Conservation (phyloP, 2,329 filamentous ascomycete species). For the Aspergillus cejpii region DNA sequence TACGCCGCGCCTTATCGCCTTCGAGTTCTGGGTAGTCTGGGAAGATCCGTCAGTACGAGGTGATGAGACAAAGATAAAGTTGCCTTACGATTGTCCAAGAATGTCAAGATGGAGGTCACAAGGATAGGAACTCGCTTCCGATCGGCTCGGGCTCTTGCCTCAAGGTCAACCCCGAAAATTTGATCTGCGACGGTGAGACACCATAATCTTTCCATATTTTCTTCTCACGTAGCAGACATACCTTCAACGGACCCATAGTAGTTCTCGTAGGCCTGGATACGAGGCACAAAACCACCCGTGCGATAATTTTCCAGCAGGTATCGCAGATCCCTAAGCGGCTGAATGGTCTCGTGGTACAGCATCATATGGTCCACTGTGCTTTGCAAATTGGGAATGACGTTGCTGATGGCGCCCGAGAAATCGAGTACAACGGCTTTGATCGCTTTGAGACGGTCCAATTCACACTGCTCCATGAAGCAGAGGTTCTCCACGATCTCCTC, state of each 20-base stretch:
- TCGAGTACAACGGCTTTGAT: slow-evolving; percentile 98
- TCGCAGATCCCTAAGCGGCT: slow-evolving; percentile 78
- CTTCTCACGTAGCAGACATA: slow-evolving; percentile 24
- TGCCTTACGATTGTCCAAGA: slow-evolving; percentile 69
- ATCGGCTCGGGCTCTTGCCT: slow-evolving; percentile 85
- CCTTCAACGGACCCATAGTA: slow-evolving; percentile 95
- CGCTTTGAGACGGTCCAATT: slow-evolving; percentile 90
- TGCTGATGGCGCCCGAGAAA: slow-evolving; percentile 94
- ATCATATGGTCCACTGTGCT: slow-evolving; percentile 98
- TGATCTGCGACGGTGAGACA: slow-evolving; percentile 54
- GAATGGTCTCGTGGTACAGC: slow-evolving; percentile 98
- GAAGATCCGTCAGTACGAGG: slow-evolving; percentile 4
- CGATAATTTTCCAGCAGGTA: slow-evolving; percentile 96
- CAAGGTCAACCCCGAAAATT: slow-evolving; percentile 96
- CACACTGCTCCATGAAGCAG: slow-evolving; percentile 93
- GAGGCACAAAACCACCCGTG: slow-evolving; percentile 85
- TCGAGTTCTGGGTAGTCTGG: slow-evolving; percentile 88
- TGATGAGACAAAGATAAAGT: background rate
- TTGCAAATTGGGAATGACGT: slow-evolving; percentile 92
- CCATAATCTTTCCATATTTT: background rate
- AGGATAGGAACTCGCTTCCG: slow-evolving; percentile 91
- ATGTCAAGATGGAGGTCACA: slow-evolving; percentile 87
- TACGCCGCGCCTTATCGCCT: slow-evolving; percentile 84
- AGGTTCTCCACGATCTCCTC: slow-evolving; percentile 89
- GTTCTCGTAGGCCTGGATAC: slow-evolving; percentile 91